These are phyloP conservation scores for Corynespora cassiicola DNA, from an alignment of 2,329 filamentous ascomycete genomes.

Conservation along the genomic window DNA sequence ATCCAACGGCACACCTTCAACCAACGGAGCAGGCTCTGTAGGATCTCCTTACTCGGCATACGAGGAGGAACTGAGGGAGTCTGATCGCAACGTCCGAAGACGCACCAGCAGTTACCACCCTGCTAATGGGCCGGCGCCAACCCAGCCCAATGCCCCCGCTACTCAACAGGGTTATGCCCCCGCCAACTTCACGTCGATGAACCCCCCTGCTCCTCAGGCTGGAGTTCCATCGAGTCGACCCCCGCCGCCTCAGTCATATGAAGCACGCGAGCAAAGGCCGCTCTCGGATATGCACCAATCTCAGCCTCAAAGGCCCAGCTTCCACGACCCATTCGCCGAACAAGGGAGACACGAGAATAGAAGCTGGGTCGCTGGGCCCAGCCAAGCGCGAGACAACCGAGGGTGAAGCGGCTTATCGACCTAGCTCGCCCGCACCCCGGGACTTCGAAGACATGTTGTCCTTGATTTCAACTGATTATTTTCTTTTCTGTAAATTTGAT, in stretches of 20 bases:
- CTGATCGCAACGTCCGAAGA: constrained; percentile 44
- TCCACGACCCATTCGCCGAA: constrained; percentile 24
- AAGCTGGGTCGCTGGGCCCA: constrained; percentile 24
- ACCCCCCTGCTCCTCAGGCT: constrained; percentile 17
- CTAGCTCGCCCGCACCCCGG: constrained; percentile 2
- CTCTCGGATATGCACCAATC: constrained; percentile 10
- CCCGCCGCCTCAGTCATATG: constrained; percentile 18
- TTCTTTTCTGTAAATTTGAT: constrained; percentile 10
- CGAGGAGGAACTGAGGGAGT: constrained; percentile 35
- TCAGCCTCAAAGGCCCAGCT: constrained; percentile 12
- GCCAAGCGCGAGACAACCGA: constrained; percentile 15
- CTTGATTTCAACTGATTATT: neutral
- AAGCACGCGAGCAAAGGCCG: constrained; percentile 15
- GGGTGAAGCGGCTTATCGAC: constrained; percentile 2
- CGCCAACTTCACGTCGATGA: constrained; percentile 25
- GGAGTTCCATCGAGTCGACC: constrained; percentile 11
- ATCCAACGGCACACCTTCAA: constrained; percentile 35
- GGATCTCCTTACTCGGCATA: constrained; percentile 39
- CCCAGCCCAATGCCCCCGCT: constrained; percentile 24
- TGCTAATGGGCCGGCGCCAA: constrained; percentile 27
- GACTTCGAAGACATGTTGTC: neutral
- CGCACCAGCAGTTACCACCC: constrained; percentile 45
- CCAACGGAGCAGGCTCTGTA: constrained; percentile 32
- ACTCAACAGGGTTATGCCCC: constrained; percentile 25
- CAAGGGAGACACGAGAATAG: constrained; percentile 36